These are phyloP conservation scores for Beta macrorhiza DNA, from an alignment of 179 eudicot genomes.

Conservation along the genomic window DNA sequence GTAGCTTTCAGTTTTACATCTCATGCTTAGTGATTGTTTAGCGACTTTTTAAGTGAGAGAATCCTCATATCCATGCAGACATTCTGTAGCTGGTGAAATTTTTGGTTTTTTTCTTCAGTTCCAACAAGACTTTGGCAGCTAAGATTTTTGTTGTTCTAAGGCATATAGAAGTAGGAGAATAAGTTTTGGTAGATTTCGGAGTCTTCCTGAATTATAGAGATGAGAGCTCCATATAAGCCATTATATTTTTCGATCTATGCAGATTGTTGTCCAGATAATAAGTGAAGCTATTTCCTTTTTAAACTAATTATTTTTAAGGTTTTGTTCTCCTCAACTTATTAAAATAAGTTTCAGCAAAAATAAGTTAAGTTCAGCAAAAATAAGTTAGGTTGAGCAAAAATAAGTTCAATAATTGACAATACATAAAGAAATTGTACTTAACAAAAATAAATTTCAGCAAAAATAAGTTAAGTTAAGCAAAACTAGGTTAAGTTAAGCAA, in stretches of 20 bases:
- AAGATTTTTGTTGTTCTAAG: not conserved
- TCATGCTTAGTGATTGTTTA: not conserved
- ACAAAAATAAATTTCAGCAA: too few relatives aligned
- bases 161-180: not conserved
- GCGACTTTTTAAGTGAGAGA: not conserved
- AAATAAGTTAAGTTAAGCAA: too few relatives aligned
- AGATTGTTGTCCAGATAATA: too few relatives aligned
- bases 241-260: not conserved
- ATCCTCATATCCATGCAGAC: not conserved
- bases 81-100: not conserved
- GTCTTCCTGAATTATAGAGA: not conserved
- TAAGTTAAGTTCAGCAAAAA: too few relatives aligned
- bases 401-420: too few relatives aligned
- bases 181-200: not conserved
- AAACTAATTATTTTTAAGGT: too few relatives aligned
- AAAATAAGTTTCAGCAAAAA: too few relatives aligned
- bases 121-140: not conserved
- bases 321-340: too few relatives aligned
- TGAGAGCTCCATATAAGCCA: not conserved
- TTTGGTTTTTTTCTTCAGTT: not conserved
- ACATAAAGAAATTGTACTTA: too few relatives aligned
- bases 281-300: too few relatives aligned
- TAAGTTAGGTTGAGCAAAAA: too few relatives aligned
- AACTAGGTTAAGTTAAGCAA: too few relatives aligned
- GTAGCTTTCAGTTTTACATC: not conserved